phyloP scores from a whole-genome alignment of 768 basidiomycete species.

The Phaeolepiota aurea region DNA sequence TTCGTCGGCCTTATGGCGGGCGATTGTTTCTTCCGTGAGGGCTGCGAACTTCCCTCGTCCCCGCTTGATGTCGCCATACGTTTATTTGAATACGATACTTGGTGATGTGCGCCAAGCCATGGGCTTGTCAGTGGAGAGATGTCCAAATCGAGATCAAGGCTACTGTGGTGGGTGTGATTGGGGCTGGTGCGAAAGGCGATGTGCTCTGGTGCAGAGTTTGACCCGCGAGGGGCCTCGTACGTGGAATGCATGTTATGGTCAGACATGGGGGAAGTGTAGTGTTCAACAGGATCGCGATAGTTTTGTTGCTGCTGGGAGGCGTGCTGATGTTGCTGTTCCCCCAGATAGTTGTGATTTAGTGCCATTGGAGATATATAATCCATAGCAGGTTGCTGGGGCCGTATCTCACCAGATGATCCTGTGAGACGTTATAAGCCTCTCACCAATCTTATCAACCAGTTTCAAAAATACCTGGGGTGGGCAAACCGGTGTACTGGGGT shows the following conservation, averaged over 20 bases:
- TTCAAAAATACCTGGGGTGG: constrained; percentile 19
- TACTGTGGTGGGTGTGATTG: constrained; percentile 24
- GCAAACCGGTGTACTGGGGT: constrained; percentile 35
- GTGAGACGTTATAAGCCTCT: not conserved
- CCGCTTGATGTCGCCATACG: constrained; percentile 49
- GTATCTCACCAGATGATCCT: constrained; percentile 63
- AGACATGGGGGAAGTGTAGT: constrained; percentile 6
- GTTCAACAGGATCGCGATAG: constrained; percentile 1
- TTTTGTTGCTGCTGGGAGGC: constrained; percentile 5
- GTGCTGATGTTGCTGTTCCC: constrained; percentile 11
- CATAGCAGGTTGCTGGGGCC: constrained; percentile 43
- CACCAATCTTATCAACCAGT: not conserved
- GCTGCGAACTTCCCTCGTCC: constrained; percentile 34
- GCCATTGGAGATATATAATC: constrained; percentile 61
- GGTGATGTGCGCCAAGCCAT: constrained; percentile 61
- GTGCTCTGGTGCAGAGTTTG: constrained; percentile 64
- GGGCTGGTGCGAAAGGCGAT: constrained; percentile 54
- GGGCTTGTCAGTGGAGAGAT: constrained; percentile 78
- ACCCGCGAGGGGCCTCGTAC: constrained; percentile 25
- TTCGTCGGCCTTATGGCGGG: constrained; percentile 36
- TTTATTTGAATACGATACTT: constrained; percentile 29
- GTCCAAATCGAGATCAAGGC: constrained; percentile 57
- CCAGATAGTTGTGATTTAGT: constrained; percentile 28
- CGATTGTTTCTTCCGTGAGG: constrained; percentile 43
- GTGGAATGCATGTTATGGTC: constrained; percentile 10